Conservation (phyloP, 2,329 filamentous ascomycete species). For the Hymenoscyphus infarciens region DNA sequence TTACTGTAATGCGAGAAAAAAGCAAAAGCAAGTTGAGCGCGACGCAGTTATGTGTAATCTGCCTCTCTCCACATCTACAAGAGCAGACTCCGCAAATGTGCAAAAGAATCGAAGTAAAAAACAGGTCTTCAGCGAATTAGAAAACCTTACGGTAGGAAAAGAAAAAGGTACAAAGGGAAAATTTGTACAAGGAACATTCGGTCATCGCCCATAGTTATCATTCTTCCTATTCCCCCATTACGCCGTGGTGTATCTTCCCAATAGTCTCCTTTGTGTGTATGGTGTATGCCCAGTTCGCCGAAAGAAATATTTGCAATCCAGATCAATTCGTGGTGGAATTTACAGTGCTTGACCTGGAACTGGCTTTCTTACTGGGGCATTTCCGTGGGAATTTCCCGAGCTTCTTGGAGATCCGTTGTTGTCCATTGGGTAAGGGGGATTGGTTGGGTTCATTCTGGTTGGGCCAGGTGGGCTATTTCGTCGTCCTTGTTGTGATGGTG, state of each 20-base stretch:
- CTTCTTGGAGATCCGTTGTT: slow-evolving; percentile 11
- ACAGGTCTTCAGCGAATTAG: slow-evolving; percentile 7
- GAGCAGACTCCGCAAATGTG: slow-evolving; percentile 6
- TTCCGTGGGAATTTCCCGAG: slow-evolving; percentile 11
- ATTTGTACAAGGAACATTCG: slow-evolving; percentile 17
- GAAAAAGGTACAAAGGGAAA: slow-evolving; percentile 13
- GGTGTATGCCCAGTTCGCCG: slow-evolving; percentile 11
- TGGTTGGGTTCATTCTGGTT: slow-evolving; percentile 27
- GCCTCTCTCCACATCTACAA: not conserved
- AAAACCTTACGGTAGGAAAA: slow-evolving; percentile 4
- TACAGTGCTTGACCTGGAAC: slow-evolving; percentile 35
- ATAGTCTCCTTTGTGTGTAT: not conserved
- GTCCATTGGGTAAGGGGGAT: slow-evolving; percentile 8
- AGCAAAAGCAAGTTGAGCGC: not conserved
- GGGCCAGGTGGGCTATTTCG: slow-evolving; percentile 27
- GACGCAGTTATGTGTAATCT: not conserved
- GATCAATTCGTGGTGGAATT: slow-evolving; percentile 12
- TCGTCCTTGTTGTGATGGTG: slow-evolving; percentile 24
- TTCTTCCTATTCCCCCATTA: slow-evolving; percentile 7
- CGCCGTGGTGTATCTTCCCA: slow-evolving; percentile 10
- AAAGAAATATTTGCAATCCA: slow-evolving; percentile 10
- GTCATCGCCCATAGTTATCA: slow-evolving; percentile 24
- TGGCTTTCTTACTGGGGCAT: slow-evolving; percentile 29
- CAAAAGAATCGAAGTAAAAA: slow-evolving; percentile 11
- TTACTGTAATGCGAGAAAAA: not conserved